Evolutionary conservation across 495 filamentous ascomycete species (phyloP), one percentile per base, ranked within the genome.

Genomic region (Penicillium cosmopolitanum): DNA sequence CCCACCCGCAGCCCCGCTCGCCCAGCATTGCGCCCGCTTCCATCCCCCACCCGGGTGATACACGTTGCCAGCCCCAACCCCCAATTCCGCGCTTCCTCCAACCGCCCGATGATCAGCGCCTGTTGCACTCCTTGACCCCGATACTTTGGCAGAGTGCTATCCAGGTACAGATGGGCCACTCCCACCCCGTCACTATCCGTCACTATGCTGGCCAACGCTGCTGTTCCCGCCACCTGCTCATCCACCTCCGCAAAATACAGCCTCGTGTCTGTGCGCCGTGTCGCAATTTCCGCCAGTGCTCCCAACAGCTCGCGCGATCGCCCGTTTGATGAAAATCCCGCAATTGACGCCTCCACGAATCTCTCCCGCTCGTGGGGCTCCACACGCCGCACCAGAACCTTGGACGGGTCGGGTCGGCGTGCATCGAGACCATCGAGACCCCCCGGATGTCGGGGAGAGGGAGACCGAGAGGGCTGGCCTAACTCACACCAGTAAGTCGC

Each of bases 71-170:
- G 13, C 0, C 7, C 28, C 33, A 63, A 16, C 34, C 62, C 57
- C 12, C 19, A 34, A 9, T 33, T 40, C 11, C 47, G 55, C 1
- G 61, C 61, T 5, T 51, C 56, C 7, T 10, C 40, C 5, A 64
- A 46, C 16, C 60, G 55, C 4, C 58, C 53, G 38, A 52, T 21
- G 46, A 65, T 65, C n/a, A 63, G 21, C 19, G 55, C 62, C 18
- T 35, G 33, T 2, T 63, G 60, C 5, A 62, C 56, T 1, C 62
- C 65, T 47, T 47, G 56, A 9, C 66, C 63, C 25, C 63, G 60
- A 36, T 52, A 50, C 9, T 23, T 15, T 2, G 36, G 48, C 42
- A 59, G 40, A 4, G 47, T 64, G 33, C 60, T 60, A 18, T 64
- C 60, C 9, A 59, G 36, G 44, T 64, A 60, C n/a, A 64, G 48